Evolutionary conservation across 345 rosid species (phyloP).

Genomic region (Camelina sativa): DNA sequence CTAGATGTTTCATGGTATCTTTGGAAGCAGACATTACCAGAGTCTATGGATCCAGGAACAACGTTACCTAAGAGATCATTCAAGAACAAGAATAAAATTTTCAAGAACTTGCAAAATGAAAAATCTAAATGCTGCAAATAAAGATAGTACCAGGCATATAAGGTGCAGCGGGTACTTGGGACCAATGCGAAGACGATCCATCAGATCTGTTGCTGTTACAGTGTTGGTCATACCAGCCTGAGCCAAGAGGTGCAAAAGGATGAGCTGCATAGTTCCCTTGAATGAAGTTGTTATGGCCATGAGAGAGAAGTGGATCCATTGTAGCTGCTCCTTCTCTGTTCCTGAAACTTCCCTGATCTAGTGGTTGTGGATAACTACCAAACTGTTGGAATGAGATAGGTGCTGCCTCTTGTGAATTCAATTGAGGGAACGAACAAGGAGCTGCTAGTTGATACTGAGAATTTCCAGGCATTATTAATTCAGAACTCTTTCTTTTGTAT

Average conservation of each 20-base stretch:
- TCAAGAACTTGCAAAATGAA: conserved; percentile 9
- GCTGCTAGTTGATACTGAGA: conserved; percentile 57
- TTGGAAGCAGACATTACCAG: conserved; percentile 50
- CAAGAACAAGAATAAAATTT: conserved; percentile 19
- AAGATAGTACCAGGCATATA: conserved; percentile 64
- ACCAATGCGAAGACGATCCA: conserved; percentile 63
- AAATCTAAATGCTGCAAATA: conserved; percentile 20
- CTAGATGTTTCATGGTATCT: conserved; percentile 54
- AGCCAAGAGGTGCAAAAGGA: conserved; percentile 54
- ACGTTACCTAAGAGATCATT: conserved; percentile 45
- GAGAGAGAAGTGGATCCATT: conserved; percentile 59
- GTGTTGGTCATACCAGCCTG: conserved; percentile 58
- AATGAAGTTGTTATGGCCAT: conserved; percentile 50
- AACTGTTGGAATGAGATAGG: conserved; percentile 53
- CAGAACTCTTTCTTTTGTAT: conserved; percentile 73
- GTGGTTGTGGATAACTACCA: conserved; percentile 40
- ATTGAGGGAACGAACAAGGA: conserved; percentile 45
- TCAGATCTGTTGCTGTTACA: conserved; percentile 48
- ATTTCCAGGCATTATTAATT: conserved; percentile 54
- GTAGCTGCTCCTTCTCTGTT: conserved; percentile 60
- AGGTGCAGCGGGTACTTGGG: conserved; percentile 56
- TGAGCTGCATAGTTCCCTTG: conserved; percentile 64
- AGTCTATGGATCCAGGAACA: conserved; percentile 54
- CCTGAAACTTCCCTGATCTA: conserved; percentile 62
- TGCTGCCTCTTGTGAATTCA: conserved; percentile 53